Evolutionary conservation across 345 rosid species (phyloP).

Genomic region (Diplotaxis tenuifolia): DNA sequence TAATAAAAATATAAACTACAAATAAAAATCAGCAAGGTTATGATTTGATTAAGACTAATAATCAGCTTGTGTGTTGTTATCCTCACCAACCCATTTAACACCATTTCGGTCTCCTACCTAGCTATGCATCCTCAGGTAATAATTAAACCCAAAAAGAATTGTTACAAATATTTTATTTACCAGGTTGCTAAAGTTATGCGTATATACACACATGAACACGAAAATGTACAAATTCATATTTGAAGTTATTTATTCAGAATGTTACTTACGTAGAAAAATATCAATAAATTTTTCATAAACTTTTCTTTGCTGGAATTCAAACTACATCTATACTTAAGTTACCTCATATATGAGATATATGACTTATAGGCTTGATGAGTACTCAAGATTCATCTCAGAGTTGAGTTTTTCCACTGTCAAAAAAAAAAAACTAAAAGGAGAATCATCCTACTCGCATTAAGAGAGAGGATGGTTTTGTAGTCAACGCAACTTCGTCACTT

Average conservation of each 20-base stretch:
- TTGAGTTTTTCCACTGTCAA: too few species aligned
- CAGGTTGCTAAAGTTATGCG: not conserved
- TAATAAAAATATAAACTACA: not conserved
- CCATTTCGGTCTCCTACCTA: not conserved
- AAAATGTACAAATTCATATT: not conserved
- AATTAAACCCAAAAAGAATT: not conserved
- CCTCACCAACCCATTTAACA: conserved; percentile 30
- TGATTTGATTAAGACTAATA: conserved; percentile 28
- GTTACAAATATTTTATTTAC: not conserved
- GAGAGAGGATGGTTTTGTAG: not conserved
- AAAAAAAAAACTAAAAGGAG: too few species aligned
- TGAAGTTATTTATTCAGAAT: not conserved
- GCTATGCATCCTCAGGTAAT: not conserved
- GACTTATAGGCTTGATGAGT: not conserved
- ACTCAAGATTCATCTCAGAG: not conserved
- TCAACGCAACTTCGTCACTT: not conserved
- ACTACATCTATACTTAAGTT: not conserved
- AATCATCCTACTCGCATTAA: not conserved
- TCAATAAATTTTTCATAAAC: not conserved
- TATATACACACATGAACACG: not conserved
- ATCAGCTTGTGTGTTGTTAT: conserved; percentile 19
- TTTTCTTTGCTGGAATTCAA: not conserved
- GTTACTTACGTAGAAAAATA: not conserved
- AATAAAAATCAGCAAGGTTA: conserved; percentile 20
- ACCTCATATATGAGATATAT: not conserved